These are phyloP conservation scores for Suhomyces xylopsoci DNA, from an alignment of 805 yeast genomes.

Conservation along the genomic window DNA sequence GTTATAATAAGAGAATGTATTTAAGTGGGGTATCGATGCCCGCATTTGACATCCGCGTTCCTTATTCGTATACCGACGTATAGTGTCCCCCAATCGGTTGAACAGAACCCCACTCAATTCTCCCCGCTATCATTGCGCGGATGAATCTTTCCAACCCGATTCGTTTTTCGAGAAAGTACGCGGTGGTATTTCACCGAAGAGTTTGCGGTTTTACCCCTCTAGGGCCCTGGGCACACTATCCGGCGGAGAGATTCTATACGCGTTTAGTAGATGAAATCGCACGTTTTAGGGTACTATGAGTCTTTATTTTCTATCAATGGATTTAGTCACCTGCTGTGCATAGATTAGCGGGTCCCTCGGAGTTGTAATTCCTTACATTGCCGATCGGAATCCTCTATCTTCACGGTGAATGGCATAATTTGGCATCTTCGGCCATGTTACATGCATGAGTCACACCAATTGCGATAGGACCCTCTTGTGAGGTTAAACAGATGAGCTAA, in stretches of 20 bases:
- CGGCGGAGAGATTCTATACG: background rate
- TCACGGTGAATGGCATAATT: background rate
- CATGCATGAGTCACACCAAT: background rate
- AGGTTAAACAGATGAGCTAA: background rate
- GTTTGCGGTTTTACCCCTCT: background rate
- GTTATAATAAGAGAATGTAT: background rate
- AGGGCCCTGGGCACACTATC: background rate
- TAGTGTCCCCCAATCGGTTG: background rate
- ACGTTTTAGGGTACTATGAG: background rate
- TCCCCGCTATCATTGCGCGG: background rate
- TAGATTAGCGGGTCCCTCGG: background rate
- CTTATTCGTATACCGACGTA: background rate
- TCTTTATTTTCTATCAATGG: background rate
- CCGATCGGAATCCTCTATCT: background rate
- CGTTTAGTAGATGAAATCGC: background rate
- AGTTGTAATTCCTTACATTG: background rate
- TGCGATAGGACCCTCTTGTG: background rate
- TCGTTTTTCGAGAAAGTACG: background rate
- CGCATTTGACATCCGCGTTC: background rate
- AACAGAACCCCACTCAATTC: background rate
- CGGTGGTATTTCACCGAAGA: background rate
- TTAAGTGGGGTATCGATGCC: background rate
- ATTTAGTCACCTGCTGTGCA: background rate
- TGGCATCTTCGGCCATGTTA: background rate
- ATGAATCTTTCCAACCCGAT: background rate